Evolutionary conservation across 306 rosid species (phyloP), one percentile per base, ranked within the genome.

Genomic region (Cercis canadensis): DNA sequence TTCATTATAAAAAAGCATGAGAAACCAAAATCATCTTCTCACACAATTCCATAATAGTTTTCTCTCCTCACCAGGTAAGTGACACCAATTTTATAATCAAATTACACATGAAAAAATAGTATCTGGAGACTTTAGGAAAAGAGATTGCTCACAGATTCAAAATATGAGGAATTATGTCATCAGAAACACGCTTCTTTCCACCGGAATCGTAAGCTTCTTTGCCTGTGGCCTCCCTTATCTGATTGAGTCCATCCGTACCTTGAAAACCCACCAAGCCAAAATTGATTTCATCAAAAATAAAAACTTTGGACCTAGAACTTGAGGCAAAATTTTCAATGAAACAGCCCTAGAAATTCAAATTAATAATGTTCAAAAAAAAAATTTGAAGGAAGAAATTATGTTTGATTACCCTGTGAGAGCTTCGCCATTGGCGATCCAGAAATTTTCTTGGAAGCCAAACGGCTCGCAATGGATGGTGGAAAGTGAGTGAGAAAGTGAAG

Each of bases 121-220:
- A 47, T 4, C 0, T 47, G 53, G 45, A 16, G 64, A 17, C 12
- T 31, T 21, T 13, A 5, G 29, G 37, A 37, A 49, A 21, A 8
- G 41, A 11, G 19, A 62, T 13, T 0, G 18, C 85, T 80, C 47
- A 89, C 98, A 92, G 56, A 70, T 75, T 85, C n/a, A 89, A 83
- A 57, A 92, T 76, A 73, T 86, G 90, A 54, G 96, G 96, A 36
- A 92, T 73, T 21, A 92, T 51, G 34, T 7, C 4, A 76, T 88
- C 88, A 44, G 85, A 54, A 7, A 71, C 33, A 58, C 65, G 58
- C 41, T 76, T 84, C 43, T 21, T 72, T 12, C 74, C 6, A 15
- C 16, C 7, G 8, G 10, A 40, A 36, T 85, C 79, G 31, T 44
- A 37, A 0, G 81, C 53, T 32, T 55, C 83, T 64, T 87, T 80